Evolutionary conservation across 2,329 filamentous ascomycete species (phyloP), one percentile per base, ranked within the genome.

Genomic region (Aspergillus flavus): DNA sequence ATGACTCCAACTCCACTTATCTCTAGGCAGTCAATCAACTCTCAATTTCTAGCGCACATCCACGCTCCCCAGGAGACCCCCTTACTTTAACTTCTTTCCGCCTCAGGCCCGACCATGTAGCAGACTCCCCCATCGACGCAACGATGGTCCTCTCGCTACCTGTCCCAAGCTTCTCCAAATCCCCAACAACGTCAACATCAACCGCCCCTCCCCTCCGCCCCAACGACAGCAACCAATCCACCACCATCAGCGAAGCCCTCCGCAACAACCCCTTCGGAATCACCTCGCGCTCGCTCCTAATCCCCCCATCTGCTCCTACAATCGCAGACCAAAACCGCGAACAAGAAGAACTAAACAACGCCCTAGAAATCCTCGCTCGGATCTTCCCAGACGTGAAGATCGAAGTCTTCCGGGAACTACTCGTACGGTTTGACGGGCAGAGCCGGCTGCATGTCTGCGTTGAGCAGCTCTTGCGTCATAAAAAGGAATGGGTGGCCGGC

Each of bases 381-480:
- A 72, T 83, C 14, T 84, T 83, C 53, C 81, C 81, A 0, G 80
- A 83, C 63, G 73, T 83, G 48, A 78, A 78, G 57, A 69, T 80
- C 59, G 81, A 83, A 63, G 81, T 83, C 6, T 80, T 83, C 48
- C 79, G 81, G 7, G 81, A 83, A 68, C 66, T 83, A 32, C 73
- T 83, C 23, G 67, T 77, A 6, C 77, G 77, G 14, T 83, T 83
- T 65, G 80, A 82, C 63, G 81, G 80, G 12, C 70, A 78, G 53
- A 83, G 81, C 64, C 74, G 80, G 58, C 68, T 83, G 10, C 76
- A 82, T 57, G 76, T 83, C 36, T 82, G 79, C 59, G 79, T 80
- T 10, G 81, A 83, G 63, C 80, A 83, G 71, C 71, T 83, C 7
- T 68, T 83, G 54, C 76, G 79, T 46, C 75, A 83, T 65, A 80